phyloP scores from a whole-genome alignment of 108 stramenopile species.

The Fragilaria crotonensis region DNA sequence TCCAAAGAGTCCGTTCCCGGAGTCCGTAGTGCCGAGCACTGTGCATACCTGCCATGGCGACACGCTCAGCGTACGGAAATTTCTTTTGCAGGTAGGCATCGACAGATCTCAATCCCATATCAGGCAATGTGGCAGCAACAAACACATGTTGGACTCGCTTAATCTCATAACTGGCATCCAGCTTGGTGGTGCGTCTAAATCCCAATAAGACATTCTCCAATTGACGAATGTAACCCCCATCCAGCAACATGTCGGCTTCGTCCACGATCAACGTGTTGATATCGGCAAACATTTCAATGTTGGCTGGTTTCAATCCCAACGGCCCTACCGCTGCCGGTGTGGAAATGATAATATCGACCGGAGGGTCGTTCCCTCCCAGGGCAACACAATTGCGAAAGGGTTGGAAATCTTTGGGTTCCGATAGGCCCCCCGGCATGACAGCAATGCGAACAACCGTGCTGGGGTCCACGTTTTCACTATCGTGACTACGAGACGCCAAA shows the following conservation, averaged over 20 bases:
- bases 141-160: conserved; percentile 74
- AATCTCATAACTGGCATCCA: conserved; percentile 22
- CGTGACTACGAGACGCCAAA: background rate
- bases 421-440: conserved; percentile 72
- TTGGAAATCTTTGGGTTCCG: conserved; percentile 61
- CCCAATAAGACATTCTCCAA: conserved; percentile 88
- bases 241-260: conserved; percentile 96
- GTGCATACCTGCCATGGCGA: conserved; percentile 75
- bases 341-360: conserved; percentile 85
- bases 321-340: conserved; percentile 94
- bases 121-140: conserved; percentile 94
- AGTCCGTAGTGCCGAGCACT: conserved; percentile 84
- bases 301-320: conserved; percentile 73
- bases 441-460: conserved; percentile 60
- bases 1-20: conserved; percentile 57
- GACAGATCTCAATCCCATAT: conserved; percentile 85
- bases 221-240: conserved; percentile 85
- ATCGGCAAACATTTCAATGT: conserved; percentile 86
- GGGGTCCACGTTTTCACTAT: conserved; percentile 16
- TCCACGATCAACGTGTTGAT: conserved; percentile 82
- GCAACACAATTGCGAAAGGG: conserved; percentile 61
- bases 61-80: conserved; percentile 71
- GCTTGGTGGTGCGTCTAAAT: conserved; percentile 77
- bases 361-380: conserved; percentile 39
- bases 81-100: conserved; percentile 78